A percentile compares a stretch with the other conserved stretches of the same genome.
phyloP scores from a whole-genome alignment of 176 grass and related monocot genomes.

The Thalia dealbata region DNA sequence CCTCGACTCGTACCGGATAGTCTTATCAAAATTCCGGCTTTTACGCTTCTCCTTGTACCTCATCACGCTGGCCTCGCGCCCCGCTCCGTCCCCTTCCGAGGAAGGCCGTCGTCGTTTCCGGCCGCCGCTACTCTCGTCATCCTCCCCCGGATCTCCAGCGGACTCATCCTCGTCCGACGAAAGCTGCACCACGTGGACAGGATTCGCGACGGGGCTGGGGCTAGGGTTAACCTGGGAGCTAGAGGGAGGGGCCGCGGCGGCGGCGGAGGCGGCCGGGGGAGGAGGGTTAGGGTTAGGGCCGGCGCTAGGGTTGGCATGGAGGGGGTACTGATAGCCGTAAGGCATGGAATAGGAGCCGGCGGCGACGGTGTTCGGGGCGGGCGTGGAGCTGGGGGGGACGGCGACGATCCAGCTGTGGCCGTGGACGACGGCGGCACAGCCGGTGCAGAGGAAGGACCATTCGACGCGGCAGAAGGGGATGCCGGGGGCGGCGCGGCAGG shows the following conservation, averaged over 20 bases:
- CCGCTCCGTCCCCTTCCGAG: slow-evolving; percentile 10
- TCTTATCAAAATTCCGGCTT: slow-evolving; percentile 69
- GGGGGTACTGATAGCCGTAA: background rate
- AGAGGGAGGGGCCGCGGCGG: background rate
- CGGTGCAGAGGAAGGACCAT: slow-evolving; percentile 42
- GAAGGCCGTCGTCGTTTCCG: slow-evolving; percentile 9
- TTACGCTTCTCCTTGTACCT: slow-evolving; percentile 62
- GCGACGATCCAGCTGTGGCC: slow-evolving; percentile 41
- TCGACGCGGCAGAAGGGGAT: slow-evolving; percentile 45
- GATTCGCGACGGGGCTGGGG: slow-evolving; percentile 6
- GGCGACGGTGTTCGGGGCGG: background rate
- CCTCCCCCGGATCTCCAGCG: slow-evolving; percentile 17
- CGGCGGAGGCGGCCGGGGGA: too few species aligned
- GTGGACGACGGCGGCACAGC: slow-evolving; percentile 32
- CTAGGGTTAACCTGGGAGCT: slow-evolving; percentile 7
- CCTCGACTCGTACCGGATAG: slow-evolving; percentile 57
- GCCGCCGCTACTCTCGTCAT: slow-evolving; percentile 26
- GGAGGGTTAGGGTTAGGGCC: slow-evolving; percentile 11
- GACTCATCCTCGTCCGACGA: slow-evolving; percentile 18
- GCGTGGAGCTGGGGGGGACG: slow-evolving; percentile 21
- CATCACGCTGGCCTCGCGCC: slow-evolving; percentile 44
- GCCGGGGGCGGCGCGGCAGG: slow-evolving; percentile 28
- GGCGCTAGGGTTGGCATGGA: slow-evolving; percentile 11
- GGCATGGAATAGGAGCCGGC: background rate
- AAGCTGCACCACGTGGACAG: slow-evolving; percentile 10